A percentile compares a stretch with the other conserved stretches of the same genome.
Conservation (phyloP, 495 filamentous ascomycete species). For the Parathielavia appendiculata region DNA sequence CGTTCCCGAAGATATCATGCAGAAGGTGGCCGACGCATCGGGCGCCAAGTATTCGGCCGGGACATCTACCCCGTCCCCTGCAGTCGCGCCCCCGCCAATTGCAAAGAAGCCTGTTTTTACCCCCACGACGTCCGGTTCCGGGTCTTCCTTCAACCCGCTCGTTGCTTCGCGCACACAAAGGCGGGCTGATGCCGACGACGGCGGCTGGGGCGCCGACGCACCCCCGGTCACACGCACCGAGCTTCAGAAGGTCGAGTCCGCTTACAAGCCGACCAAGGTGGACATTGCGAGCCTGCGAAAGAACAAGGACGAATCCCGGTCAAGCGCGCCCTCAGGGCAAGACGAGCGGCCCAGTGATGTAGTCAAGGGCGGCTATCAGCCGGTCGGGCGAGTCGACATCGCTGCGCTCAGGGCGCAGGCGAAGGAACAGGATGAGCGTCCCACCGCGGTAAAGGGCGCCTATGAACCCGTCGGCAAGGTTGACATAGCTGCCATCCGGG, state of each 20-base stretch:
- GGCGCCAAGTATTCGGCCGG: slow-evolving; percentile 85
- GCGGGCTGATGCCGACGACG: slow-evolving; percentile 48
- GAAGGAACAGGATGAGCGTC: slow-evolving; percentile 65
- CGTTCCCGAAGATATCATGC: slow-evolving; percentile 76
- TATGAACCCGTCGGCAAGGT: slow-evolving; percentile 95
- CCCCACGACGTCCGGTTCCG: slow-evolving; percentile 64
- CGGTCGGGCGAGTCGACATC: slow-evolving; percentile 91
- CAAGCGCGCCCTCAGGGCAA: slow-evolving; percentile 36
- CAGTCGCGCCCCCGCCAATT: slow-evolving; percentile 58
- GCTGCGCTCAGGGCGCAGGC: slow-evolving; percentile 79
- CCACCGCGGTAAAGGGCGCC: slow-evolving; percentile 76
- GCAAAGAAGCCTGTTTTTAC: slow-evolving; percentile 87
- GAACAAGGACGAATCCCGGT: slow-evolving; percentile 57
- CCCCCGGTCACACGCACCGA: slow-evolving; percentile 79
- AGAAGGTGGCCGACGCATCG: slow-evolving; percentile 93
- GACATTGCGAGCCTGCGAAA: slow-evolving; percentile 74
- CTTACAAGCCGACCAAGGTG: slow-evolving; percentile 91
- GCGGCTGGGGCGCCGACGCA: slow-evolving; percentile 96
- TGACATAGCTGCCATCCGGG: slow-evolving; percentile 88
- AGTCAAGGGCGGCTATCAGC: slow-evolving; percentile 88
- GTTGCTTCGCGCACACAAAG: slow-evolving; percentile 47
- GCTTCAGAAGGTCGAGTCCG: slow-evolving; percentile 86
- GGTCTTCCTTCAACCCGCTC: slow-evolving; percentile 60
- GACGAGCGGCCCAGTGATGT: slow-evolving; percentile 53
- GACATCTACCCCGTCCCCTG: slow-evolving; percentile 43